A percentile compares a stretch with the other conserved stretches of the same genome.
phyloP scores from a whole-genome alignment of 108 stramenopile species.

The Nitzschia sp. region DNA sequence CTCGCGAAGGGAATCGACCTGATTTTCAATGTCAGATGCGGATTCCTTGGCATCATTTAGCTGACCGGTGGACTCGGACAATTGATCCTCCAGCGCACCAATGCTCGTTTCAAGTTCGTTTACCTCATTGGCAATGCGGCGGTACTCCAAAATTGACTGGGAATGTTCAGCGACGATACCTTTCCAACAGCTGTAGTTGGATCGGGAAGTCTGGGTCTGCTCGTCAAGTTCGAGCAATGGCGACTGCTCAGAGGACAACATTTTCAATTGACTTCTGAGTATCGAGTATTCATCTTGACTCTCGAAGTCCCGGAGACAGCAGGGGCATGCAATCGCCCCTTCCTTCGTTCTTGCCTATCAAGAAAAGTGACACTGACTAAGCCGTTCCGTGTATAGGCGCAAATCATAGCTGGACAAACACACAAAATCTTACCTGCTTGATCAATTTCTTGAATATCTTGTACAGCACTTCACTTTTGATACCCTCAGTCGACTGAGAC shows the following conservation, averaged over 20 bases:
- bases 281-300: slow-evolving; percentile 1
- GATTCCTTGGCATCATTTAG: slow-evolving; percentile 35
- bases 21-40: slow-evolving; percentile 19
- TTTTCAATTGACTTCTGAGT: slow-evolving; percentile 20
- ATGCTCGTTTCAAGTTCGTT: slow-evolving; percentile 48
- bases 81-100: slow-evolving; percentile 28
- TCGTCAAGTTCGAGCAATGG: slow-evolving; percentile 32
- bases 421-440: slow-evolving; percentile 56
- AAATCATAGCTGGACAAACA: too few species aligned
- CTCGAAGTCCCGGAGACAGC: slow-evolving; percentile 32
- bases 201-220: slow-evolving; percentile 33
- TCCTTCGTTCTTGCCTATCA: too few species aligned
- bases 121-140: slow-evolving; percentile 53
- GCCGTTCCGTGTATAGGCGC: too few species aligned
- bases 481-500: slow-evolving; percentile 23
- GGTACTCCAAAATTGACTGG: slow-evolving; percentile 44
- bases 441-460: slow-evolving; percentile 56
- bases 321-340: slow-evolving; percentile 50
- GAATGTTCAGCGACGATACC: slow-evolving; percentile 31
- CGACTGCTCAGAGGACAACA: slow-evolving; percentile 5
- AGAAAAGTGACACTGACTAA: too few species aligned
- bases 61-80: slow-evolving; percentile 27
- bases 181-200: slow-evolving; percentile 52
- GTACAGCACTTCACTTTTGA: slow-evolving; percentile 40
- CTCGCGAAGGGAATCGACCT: slow-evolving; percentile 46